These are phyloP conservation scores for Alisma plantagoaquatica DNA, from an alignment of 106 monocot species.

Conservation along the genomic window DNA sequence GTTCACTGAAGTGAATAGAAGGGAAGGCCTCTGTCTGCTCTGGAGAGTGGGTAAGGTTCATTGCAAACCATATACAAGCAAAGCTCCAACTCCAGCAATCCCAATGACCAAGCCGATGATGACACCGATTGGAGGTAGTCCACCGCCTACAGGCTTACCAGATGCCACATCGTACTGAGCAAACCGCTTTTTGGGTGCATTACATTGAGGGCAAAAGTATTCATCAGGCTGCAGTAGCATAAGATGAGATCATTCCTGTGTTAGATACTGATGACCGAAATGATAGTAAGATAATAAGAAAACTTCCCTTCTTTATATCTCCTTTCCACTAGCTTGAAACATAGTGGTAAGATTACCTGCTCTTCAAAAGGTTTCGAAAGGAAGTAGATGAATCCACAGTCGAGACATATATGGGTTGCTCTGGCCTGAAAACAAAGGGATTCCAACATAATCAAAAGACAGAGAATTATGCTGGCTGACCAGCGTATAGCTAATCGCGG, in stretches of 20 bases:
- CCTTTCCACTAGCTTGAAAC: too few relatives aligned
- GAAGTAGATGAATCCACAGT: conserved; percentile 93
- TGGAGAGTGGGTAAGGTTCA: too few relatives aligned
- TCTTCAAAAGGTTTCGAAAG: conserved; percentile 84
- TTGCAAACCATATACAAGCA: conserved; percentile 87
- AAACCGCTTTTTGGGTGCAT: conserved; percentile 90
- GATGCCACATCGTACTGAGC: conserved; percentile 54
- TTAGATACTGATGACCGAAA: too few relatives aligned
- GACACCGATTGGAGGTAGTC: conserved; percentile 69
- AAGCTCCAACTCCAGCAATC: conserved; percentile 73
- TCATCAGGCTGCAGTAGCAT: conserved; percentile 85
- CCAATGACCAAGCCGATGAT: conserved; percentile 67
- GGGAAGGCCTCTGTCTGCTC: too few relatives aligned
- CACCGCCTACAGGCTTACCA: conserved; percentile 78
- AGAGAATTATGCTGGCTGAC: too few relatives aligned
- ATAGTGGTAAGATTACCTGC: conserved; percentile 54
- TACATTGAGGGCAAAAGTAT: conserved; percentile 92
- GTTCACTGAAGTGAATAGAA: too few relatives aligned
- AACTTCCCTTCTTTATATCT: too few relatives aligned
- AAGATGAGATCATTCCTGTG: too few relatives aligned
- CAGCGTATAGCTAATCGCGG: too few relatives aligned
- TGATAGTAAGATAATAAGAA: too few relatives aligned
- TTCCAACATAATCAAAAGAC: too few relatives aligned
- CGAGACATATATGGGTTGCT: conserved; percentile 96
- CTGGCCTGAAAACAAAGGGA: conserved; percentile 59